phyloP scores from a whole-genome alignment of 2,329 filamentous ascomycete genomes.

The Dendrostoma leiphaemia region DNA sequence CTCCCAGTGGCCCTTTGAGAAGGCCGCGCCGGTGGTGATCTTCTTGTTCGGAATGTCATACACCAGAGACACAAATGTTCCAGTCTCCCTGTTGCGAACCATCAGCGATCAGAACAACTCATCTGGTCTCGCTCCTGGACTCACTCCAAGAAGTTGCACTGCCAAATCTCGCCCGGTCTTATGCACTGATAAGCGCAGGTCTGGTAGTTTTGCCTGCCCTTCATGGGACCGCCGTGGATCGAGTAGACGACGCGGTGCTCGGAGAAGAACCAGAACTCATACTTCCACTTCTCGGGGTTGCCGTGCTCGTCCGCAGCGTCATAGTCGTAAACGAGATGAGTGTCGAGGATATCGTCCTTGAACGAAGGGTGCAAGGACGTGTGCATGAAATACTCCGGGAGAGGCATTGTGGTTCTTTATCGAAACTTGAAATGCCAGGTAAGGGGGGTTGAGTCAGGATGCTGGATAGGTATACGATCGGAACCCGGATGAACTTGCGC shows the following conservation, averaged over 20 bases:
- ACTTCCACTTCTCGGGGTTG: conserved; percentile 57
- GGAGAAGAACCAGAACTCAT: conserved; percentile 62
- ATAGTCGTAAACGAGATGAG: conserved; percentile 58
- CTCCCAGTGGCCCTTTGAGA: conserved; percentile 57
- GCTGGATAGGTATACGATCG: too few species aligned
- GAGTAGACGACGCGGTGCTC: conserved; percentile 52
- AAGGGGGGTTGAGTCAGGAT: background rate
- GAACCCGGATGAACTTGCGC: too few species aligned
- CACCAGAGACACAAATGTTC: conserved; percentile 53
- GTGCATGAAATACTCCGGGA: conserved; percentile 9
- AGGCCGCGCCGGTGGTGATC: conserved; percentile 52
- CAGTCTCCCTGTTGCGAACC: conserved; percentile 49
- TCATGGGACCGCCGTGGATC: conserved; percentile 61
- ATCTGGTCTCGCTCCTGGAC: too few species aligned
- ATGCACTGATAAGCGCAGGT: conserved; percentile 56
- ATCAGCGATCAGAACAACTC: too few species aligned
- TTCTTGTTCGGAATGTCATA: conserved; percentile 50
- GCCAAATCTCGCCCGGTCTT: conserved; percentile 56
- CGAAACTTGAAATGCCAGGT: background rate
- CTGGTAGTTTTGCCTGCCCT: conserved; percentile 52
- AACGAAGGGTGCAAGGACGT: conserved; percentile 31
- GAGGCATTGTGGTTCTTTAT: conserved; percentile 3
- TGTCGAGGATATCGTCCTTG: conserved; percentile 49
- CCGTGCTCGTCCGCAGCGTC: conserved; percentile 44
- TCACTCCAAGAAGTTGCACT: conserved; percentile 52